phyloP scores from a whole-genome alignment of 257 asterid genomes.

The Solanum ossicruentum region DNA sequence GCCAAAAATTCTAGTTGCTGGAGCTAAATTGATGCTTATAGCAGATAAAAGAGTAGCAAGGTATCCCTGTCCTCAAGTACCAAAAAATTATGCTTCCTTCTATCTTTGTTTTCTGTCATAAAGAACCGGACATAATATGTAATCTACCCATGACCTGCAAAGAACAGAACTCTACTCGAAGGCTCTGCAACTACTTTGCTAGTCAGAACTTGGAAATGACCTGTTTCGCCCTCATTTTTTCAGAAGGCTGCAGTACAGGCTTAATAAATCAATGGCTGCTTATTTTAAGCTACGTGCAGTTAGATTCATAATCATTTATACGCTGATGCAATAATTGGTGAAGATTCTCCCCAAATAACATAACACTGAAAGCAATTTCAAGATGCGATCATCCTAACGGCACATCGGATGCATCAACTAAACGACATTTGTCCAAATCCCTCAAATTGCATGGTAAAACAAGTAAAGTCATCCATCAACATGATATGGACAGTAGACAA shows the following conservation, averaged over 20 bases:
- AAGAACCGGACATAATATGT: neutral
- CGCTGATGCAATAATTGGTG: neutral
- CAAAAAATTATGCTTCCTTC: neutral
- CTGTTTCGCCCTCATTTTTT: neutral
- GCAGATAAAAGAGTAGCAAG: neutral
- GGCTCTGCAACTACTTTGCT: neutral
- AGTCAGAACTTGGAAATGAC: neutral
- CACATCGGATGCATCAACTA: neutral
- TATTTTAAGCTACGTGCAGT: neutral
- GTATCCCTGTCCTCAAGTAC: neutral
- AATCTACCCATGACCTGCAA: neutral
- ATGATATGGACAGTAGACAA: neutral
- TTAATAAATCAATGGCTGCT: neutral
- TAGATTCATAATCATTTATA: neutral
- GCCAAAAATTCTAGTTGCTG: neutral
- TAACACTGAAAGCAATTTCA: neutral
- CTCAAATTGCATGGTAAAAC: neutral
- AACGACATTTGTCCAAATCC: neutral
- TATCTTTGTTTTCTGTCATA: neutral
- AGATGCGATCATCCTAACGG: neutral
- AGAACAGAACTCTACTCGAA: neutral
- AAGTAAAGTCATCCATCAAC: neutral
- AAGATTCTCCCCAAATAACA: neutral
- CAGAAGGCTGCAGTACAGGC: neutral
- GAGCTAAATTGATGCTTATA: neutral